phyloP scores from a whole-genome alignment of 1,284 basidiomycete genomes.

The Fomitopsis schrenkii region DNA sequence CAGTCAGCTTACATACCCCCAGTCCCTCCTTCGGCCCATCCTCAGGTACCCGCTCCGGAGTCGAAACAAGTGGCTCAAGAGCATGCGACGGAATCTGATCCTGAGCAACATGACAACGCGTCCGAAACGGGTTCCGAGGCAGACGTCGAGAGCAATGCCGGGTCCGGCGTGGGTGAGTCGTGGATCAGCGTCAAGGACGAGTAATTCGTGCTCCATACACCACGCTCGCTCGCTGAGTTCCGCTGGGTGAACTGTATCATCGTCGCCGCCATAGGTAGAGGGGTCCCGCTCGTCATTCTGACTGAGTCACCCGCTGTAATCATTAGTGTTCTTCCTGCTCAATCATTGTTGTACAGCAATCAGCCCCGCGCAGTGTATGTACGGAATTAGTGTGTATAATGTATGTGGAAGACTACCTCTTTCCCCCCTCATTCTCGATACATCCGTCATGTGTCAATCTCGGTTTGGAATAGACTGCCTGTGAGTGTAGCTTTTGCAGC shows the following conservation, averaged over 20 bases:
- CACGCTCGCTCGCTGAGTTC: not conserved
- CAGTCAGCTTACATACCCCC: not conserved
- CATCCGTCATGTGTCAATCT: not conserved
- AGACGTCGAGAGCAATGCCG: conserved; percentile 61
- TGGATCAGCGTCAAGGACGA: conserved; percentile 55
- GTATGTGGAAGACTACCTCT: not conserved
- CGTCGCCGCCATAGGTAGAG: not conserved
- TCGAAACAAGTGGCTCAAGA: conserved; percentile 5
- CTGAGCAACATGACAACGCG: conserved; percentile 29
- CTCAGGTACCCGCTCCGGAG: not conserved
- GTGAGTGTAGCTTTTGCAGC: not conserved
- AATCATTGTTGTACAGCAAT: conserved; percentile 3
- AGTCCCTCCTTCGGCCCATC: conserved; percentile 5
- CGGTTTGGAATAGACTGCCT: not conserved
- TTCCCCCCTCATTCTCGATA: not conserved
- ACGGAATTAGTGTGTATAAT: conserved; percentile 7
- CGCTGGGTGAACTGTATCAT: not conserved
- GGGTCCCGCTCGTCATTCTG: not conserved
- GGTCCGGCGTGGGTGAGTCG: conserved; percentile 45
- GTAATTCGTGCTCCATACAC: not conserved
- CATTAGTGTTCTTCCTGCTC: not conserved
- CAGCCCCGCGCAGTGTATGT: conserved; percentile 3
- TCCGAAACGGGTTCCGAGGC: conserved; percentile 54
- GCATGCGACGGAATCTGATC: conserved; percentile 21
- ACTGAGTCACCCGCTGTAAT: not conserved